phyloP scores from a whole-genome alignment of 768 basidiomycete species.

The Xanthoconium purpureum region DNA sequence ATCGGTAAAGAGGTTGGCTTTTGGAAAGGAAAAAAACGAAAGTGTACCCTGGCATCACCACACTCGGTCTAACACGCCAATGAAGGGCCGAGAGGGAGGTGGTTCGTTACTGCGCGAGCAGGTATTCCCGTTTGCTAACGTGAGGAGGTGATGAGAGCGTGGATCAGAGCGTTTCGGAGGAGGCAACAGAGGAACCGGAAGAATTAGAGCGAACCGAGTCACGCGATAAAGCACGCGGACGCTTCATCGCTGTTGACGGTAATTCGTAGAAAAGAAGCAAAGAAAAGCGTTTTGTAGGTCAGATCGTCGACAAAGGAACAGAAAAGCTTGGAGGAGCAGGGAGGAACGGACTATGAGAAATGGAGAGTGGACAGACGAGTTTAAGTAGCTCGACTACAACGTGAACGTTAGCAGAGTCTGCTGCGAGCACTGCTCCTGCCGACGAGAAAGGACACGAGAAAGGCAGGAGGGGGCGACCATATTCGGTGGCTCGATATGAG shows the following conservation, averaged over 20 bases:
- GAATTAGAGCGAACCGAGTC: slow-evolving; percentile 19
- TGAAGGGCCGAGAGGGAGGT: slow-evolving; percentile 42
- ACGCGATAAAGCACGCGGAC: slow-evolving; percentile 19
- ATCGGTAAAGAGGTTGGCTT: not conserved
- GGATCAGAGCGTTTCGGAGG: slow-evolving; percentile 39
- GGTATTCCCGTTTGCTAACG: slow-evolving; percentile 78
- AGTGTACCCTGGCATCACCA: slow-evolving; percentile 80
- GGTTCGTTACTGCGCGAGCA: slow-evolving; percentile 67
- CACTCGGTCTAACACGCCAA: slow-evolving; percentile 79
- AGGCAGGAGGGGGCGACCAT: not conserved
- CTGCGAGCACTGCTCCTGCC: slow-evolving; percentile 14
- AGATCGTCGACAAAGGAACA: not conserved
- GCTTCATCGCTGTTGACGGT: slow-evolving; percentile 11
- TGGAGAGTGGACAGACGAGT: not conserved
- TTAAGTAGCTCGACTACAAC: slow-evolving; percentile 21
- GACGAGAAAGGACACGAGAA: slow-evolving; percentile 9
- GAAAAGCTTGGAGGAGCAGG: not conserved
- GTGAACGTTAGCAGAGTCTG: not conserved
- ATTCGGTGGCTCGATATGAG: not conserved
- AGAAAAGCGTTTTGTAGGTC: not conserved
- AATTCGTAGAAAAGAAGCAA: too few species aligned
- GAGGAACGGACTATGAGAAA: not conserved
- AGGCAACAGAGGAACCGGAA: slow-evolving; percentile 30
- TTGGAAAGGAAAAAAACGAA: not conserved
- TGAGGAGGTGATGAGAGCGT: slow-evolving; percentile 26